A percentile compares a stretch with the other conserved stretches of the same genome.
These are phyloP conservation scores for Pyracantha coccinea DNA, from an alignment of 331 rosid genomes.

Conservation along the genomic window DNA sequence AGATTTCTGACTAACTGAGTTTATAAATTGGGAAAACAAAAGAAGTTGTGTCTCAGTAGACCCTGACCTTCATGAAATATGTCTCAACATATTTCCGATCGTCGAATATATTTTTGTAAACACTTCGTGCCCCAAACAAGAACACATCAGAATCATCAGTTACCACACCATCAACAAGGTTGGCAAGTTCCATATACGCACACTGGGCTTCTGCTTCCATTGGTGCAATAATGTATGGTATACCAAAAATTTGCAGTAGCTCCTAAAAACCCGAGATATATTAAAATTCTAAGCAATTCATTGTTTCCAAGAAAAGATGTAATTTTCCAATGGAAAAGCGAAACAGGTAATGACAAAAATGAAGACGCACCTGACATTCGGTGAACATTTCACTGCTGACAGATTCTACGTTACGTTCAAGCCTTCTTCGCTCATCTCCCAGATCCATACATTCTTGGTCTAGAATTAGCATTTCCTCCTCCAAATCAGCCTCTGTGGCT, in stretches of 20 bases:
- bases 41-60: conserved; percentile 10
- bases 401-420: conserved; percentile 88
- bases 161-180: conserved; percentile 95
- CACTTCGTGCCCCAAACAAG: conserved; percentile 87
- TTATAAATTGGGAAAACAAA: conserved; percentile 1
- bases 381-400: conserved; percentile 81
- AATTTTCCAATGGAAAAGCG: not conserved
- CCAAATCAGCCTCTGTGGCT: conserved; percentile 35
- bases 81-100: conserved; percentile 97
- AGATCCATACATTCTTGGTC: conserved; percentile 56
- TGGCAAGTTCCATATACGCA: conserved; percentile 76
- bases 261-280: conserved; percentile 45
- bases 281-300: conserved; percentile 9
- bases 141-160: conserved; percentile 95
- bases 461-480: conserved; percentile 62
- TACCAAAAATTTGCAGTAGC: conserved; percentile 92
- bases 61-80: conserved; percentile 77
- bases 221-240: conserved; percentile 94
- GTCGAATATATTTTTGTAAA: conserved; percentile 94
- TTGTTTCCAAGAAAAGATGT: conserved; percentile 3
- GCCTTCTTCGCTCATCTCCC: conserved; percentile 70
- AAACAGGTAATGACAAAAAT: conserved; percentile 6
- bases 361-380: conserved; percentile 80
- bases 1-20: not conserved
- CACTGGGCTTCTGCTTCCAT: conserved; percentile 99